phyloP scores from a whole-genome alignment of 495 filamentous ascomycete species.

The Xylaria longipes region DNA sequence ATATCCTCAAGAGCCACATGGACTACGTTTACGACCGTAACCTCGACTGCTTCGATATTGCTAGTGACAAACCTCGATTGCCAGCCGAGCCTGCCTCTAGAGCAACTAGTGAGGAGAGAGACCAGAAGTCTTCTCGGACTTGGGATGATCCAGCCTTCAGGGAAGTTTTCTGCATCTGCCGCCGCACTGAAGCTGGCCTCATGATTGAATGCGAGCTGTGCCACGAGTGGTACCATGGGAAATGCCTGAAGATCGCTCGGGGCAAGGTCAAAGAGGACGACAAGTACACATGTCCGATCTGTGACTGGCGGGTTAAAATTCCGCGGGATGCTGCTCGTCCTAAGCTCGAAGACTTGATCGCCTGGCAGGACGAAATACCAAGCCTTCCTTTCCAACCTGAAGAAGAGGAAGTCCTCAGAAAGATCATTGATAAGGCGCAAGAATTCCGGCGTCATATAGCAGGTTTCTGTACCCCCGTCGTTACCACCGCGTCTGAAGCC shows the following conservation, averaged over 20 bases:
- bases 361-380: constrained; percentile 87
- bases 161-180: constrained; percentile 97
- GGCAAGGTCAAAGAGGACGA: constrained; percentile 98
- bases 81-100: constrained; percentile 92
- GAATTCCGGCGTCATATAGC: constrained; percentile 85
- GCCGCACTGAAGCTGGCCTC: constrained; percentile 91
- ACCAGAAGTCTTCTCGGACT: constrained; percentile 52
- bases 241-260: constrained; percentile 96
- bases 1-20: constrained; percentile 94
- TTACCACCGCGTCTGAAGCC: constrained; percentile 83
- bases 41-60: constrained; percentile 85
- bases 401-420: constrained; percentile 82
- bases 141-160: constrained; percentile 61
- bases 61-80: constrained; percentile 80
- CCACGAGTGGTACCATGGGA: constrained; percentile 99
- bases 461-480: constrained; percentile 77
- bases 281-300: constrained; percentile 98
- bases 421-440: constrained; percentile 83
- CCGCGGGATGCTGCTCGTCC: constrained; percentile 97
- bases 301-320: constrained; percentile 96
- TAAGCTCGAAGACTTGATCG: constrained; percentile 88
- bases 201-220: constrained; percentile 99
- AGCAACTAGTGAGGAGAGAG: constrained; percentile 74
- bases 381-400: constrained; percentile 93
- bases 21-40: constrained; percentile 90